phyloP scores from a whole-genome alignment of 2,329 filamentous ascomycete species.

The Claviceps fusiformis region DNA sequence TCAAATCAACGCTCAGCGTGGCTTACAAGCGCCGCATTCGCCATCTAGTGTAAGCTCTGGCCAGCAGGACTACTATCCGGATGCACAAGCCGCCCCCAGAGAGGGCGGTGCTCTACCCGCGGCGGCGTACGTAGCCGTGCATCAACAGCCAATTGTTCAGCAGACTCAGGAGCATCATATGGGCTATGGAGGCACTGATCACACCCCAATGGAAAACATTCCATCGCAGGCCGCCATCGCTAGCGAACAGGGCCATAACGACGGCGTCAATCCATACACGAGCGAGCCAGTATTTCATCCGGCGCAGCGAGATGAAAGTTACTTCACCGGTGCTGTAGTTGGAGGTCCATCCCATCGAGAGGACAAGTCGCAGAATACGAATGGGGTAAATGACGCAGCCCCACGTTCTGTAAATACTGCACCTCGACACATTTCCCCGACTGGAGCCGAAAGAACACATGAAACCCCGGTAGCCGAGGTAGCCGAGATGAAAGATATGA shows the following conservation, averaged over 20 bases:
- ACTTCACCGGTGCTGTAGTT: constrained; percentile 12
- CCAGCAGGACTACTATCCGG: constrained; percentile 27
- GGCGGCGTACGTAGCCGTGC: constrained; percentile 16
- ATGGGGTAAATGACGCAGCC: background rate
- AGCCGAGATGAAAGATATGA: background rate
- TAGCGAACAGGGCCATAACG: constrained; percentile 35
- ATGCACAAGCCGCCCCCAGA: constrained; percentile 46
- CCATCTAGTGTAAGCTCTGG: constrained; percentile 72
- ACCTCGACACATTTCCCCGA: background rate
- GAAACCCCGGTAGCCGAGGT: background rate
- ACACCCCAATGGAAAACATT: constrained; percentile 32
- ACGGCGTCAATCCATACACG: constrained; percentile 46
- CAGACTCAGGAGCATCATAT: constrained; percentile 9
- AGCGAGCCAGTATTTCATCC: constrained; percentile 24
- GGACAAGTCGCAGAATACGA: constrained; percentile 4
- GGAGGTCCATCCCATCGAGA: constrained; percentile 6
- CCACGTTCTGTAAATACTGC: background rate
- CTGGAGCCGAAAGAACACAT: background rate
- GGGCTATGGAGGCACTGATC: constrained; percentile 33
- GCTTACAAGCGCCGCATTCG: constrained; percentile 66
- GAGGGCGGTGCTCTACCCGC: constrained; percentile 40
- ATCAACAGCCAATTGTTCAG: constrained; percentile 6
- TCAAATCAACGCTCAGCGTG: constrained; percentile 62
- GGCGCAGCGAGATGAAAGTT: constrained; percentile 7
- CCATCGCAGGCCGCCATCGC: constrained; percentile 37